Percentiles rank a stretch among this genome's conserved stretches.
These are phyloP conservation scores for Parastagonospora nodorum DNA, from an alignment of 2,329 filamentous ascomycete species.

Conservation along the genomic window DNA sequence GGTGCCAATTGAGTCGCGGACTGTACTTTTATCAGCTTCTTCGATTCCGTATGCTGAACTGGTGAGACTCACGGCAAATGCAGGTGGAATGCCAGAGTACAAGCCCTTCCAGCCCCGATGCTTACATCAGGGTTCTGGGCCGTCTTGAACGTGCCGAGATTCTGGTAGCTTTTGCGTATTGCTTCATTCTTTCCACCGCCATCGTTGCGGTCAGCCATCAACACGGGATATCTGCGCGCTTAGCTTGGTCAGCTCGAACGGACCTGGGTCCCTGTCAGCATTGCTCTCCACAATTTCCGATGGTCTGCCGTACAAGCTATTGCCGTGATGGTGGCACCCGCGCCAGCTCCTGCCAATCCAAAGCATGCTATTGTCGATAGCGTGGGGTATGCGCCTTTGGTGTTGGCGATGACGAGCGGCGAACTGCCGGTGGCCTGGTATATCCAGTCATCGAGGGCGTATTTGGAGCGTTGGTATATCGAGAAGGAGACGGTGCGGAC, in stretches of 20 bases:
- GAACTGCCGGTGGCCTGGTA: constrained; percentile 68
- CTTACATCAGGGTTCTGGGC: constrained; percentile 77
- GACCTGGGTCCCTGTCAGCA: constrained; percentile 55
- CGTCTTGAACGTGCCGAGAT: constrained; percentile 77
- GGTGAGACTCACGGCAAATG: constrained; percentile 71
- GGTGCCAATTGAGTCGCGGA: constrained; percentile 82
- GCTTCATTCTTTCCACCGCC: constrained; percentile 43
- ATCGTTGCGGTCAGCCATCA: constrained; percentile 69
- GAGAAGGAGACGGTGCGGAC: constrained; percentile 80
- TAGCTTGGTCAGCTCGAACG: constrained; percentile 88
- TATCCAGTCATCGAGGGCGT: constrained; percentile 73
- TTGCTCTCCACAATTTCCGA: neutral
- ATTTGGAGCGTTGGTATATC: constrained; percentile 78
- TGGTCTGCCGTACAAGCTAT: constrained; percentile 66
- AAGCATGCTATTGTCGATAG: constrained; percentile 76
- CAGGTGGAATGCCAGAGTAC: constrained; percentile 79
- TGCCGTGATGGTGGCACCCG: constrained; percentile 78
- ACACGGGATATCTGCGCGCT: constrained; percentile 81
- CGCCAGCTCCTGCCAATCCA: constrained; percentile 76
- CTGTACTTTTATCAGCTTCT: too few species aligned
- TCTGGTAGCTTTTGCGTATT: constrained; percentile 67
- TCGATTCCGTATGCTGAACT: too few species aligned
- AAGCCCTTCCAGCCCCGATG: constrained; percentile 74
- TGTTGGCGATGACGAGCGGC: constrained; percentile 74
- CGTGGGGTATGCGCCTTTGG: constrained; percentile 71